phyloP scores from a whole-genome alignment of 2,329 filamentous ascomycete species.

The Macrophomina phaseolina region DNA sequence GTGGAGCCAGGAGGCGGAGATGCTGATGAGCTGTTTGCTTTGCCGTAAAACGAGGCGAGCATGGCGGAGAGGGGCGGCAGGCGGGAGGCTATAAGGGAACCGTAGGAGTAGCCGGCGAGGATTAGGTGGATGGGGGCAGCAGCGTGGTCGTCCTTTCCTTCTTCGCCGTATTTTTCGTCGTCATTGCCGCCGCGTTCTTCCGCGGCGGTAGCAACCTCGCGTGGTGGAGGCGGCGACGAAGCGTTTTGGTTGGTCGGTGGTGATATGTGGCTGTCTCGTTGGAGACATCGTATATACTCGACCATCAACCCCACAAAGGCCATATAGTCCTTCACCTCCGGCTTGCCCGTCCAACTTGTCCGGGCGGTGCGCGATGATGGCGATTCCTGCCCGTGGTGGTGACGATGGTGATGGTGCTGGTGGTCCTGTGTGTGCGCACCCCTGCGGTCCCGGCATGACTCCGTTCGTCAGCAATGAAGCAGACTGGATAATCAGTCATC shows the following conservation, averaged over 20 bases:
- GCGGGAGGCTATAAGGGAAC: slow-evolving; percentile 78
- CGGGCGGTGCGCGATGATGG: slow-evolving; percentile 60
- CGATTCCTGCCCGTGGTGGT: not conserved
- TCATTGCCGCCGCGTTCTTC: not conserved
- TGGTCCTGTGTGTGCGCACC: slow-evolving; percentile 71
- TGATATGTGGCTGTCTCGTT: not conserved
- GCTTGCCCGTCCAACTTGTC: slow-evolving; percentile 85
- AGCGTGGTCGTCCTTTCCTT: not conserved
- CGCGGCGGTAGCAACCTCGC: too few relatives aligned
- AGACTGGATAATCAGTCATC: not conserved
- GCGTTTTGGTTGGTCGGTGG: not conserved
- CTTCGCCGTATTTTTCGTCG: not conserved
- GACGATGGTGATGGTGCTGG: not conserved
- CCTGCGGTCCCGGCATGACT: slow-evolving; percentile 52
- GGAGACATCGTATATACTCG: slow-evolving; percentile 62
- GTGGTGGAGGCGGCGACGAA: not conserved
- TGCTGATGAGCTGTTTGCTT: not conserved
- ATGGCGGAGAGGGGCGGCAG: slow-evolving; percentile 67
- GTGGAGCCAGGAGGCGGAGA: slow-evolving; percentile 43
- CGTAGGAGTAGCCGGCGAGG: slow-evolving; percentile 87
- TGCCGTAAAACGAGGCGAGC: slow-evolving; percentile 61
- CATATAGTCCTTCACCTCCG: slow-evolving; percentile 82
- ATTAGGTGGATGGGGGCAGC: slow-evolving; percentile 52
- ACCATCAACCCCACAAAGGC: slow-evolving; percentile 81
- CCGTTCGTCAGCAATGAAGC: not conserved